Base-by-base conservation (phyloP, 208 protist genomes). In the Willaertia magna region DNA sequence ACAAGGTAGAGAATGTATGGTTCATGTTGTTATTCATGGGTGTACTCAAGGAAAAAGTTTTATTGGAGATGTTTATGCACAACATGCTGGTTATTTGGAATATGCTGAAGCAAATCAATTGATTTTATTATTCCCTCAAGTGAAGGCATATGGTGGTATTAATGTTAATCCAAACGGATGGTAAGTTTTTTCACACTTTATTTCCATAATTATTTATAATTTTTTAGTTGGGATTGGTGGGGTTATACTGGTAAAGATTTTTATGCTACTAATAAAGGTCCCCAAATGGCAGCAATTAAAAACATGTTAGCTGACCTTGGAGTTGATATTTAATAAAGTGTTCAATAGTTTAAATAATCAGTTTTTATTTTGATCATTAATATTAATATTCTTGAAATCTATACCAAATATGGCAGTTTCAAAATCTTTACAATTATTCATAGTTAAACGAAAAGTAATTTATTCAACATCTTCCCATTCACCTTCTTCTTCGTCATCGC, bases 21-120 rank as follows among this genome's bases (percentile, higher is more conserved):
- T 91, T 34, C 88, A 89, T 74, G 79, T 91, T 20, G 22, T 18
- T n/a, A 88, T 90, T 51, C 89, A 91, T 86, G 89, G 89, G 42
- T 91, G 89, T 74, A 34, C 85, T 22, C 88, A 90, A 86, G 22
- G 55, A 40, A 11, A 30, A 26, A 3, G 16, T 20, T 47, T 18
- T 42, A 55, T 90, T 44, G 84, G 85, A 14, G 51, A 47, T 34
- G 4, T 42, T 40, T 91, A 82, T 76, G 88, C 88, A 12, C 0
- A 43, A 30, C 7, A 90, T 49, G 86, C 59, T 26, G 88, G 87
- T 6, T 47, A 76, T 51, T 87, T 89, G 4, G 59, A 87, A 76
- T 89, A 76, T 49, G 90, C 90, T 16, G 90, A 91, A 74, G 52
- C 82, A 43, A 91, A 90, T 88, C 85, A 90, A 81, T 85, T 91